phyloP scores from a whole-genome alignment of 495 filamentous ascomycete species.

The Amphirosellinia nigrospora region DNA sequence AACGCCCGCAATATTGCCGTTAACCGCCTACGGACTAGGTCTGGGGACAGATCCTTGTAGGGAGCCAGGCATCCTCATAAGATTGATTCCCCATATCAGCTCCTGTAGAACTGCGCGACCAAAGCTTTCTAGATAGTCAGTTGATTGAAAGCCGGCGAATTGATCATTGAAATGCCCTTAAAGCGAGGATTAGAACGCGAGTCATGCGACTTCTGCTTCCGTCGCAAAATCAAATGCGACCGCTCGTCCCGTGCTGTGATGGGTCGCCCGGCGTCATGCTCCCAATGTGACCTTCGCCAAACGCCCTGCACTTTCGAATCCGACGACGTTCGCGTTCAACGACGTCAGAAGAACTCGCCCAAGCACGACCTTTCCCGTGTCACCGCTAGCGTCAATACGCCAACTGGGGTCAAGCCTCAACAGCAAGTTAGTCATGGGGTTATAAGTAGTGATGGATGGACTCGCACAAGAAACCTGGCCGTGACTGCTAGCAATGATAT shows the following conservation, averaged over 20 bases:
- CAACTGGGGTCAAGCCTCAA: background rate
- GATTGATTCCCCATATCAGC: background rate
- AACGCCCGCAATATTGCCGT: background rate
- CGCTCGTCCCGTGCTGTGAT: conserved; percentile 6
- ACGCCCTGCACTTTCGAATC: conserved; percentile 17
- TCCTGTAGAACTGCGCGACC: background rate
- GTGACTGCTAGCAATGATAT: background rate
- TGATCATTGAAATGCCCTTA: conserved; percentile 1
- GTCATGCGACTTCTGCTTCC: conserved; percentile 23
- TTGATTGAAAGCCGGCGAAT: too few relatives aligned
- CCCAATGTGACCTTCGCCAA: conserved; percentile 18
- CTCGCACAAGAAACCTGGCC: background rate
- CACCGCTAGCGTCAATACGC: background rate
- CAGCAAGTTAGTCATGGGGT: background rate
- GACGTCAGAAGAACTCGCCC: conserved; percentile 7
- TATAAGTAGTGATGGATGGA: background rate
- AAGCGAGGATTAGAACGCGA: conserved; percentile 21
- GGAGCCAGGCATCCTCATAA: background rate
- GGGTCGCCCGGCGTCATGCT: conserved; percentile 4
- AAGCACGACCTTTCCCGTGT: background rate
- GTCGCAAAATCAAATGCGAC: conserved; percentile 21
- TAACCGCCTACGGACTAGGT: background rate
- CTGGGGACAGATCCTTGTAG: background rate
- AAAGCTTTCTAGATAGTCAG: background rate
- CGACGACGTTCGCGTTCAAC: conserved; percentile 12